Evolutionary conservation across 371 early-diverging fungal genomes (phyloP).

Genomic region (Nosema bombycis): DNA sequence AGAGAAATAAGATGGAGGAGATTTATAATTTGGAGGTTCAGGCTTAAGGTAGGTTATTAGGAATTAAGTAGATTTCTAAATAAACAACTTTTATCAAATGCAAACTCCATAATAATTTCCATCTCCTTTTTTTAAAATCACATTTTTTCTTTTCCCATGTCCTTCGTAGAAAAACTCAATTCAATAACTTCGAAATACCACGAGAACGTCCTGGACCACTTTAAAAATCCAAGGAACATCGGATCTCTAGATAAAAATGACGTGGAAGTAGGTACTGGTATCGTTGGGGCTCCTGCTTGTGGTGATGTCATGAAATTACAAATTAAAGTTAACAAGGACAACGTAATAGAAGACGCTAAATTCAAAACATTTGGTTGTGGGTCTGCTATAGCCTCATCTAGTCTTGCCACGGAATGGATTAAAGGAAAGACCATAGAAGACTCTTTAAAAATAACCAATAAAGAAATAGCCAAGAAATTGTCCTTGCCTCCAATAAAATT

Average conservation of each 20-base stretch:
- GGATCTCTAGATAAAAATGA: constrained; percentile 80
- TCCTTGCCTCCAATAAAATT: constrained; percentile 91
- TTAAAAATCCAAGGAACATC: constrained; percentile 87
- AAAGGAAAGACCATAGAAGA: constrained; percentile 81
- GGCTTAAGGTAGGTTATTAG: no score
- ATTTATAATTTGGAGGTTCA: no score
- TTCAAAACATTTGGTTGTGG: constrained; percentile 99
- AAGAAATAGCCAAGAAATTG: constrained; percentile 88
- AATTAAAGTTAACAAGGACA: constrained; percentile 80
- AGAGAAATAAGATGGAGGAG: no score
- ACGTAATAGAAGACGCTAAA: constrained; percentile 82
- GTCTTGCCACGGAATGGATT: constrained; percentile 83
- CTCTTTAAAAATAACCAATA: constrained; percentile 81
- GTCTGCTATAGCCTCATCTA: constrained; percentile 86
- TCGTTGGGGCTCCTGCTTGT: constrained; percentile 96
- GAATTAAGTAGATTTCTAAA: no score
- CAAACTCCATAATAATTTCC: no score
- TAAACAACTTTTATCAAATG: no score
- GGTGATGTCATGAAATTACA: constrained; percentile 98
- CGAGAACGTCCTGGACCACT: constrained; percentile 76
- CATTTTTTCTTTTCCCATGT: constrained; percentile 4
- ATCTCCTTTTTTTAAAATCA: no score
- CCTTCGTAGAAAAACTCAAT: constrained; percentile 23
- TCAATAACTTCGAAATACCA: constrained; percentile 59
- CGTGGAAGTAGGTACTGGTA: constrained; percentile 83